Evolutionary conservation across 139 green algal genomes (phyloP), one percentile per base, ranked within the genome.

Genomic region (Cymbomonas tetramitiformis): DNA sequence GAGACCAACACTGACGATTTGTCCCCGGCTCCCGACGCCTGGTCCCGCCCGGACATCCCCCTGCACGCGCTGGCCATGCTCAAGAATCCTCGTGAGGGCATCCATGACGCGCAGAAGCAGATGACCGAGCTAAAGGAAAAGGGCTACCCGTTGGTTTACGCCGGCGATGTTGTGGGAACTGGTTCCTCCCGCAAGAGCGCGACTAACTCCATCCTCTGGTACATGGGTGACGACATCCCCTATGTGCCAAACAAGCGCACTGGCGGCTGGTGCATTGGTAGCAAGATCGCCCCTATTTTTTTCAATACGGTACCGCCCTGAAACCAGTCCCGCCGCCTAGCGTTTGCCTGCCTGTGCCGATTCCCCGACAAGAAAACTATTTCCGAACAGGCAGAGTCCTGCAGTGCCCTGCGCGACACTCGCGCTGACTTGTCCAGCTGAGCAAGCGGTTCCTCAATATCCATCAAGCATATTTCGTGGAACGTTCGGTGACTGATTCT

Each of bases 291-390:
- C 33, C 59, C 59, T 2, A 67, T 67, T 21, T 67, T 67, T 28
- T 67, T 67, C 59, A 67, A 67, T 38, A 67, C 59, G 9, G 52
- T 67, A 38, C n/a, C n/a, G n/a, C n/a, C n/a, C n/a, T n/a, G n/a
- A n/a, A n/a, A n/a, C n/a, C n/a, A n/a, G n/a, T n/a, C n/a, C n/a
- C n/a, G n/a, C n/a, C n/a, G n/a, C n/a, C n/a, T n/a, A n/a, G n/a
- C n/a, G n/a, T n/a, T n/a, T n/a, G n/a, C n/a, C n/a, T n/a, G n/a
- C n/a, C n/a, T n/a, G n/a, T n/a, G n/a, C n/a, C n/a, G n/a, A n/a
- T n/a, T n/a, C n/a, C n/a, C n/a, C n/a, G n/a, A n/a, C n/a, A n/a
- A n/a, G n/a, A n/a, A n/a, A n/a, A n/a, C n/a, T n/a, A n/a, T n/a
- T n/a, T n/a, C n/a, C n/a, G n/a, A n/a, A n/a, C n/a, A n/a, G n/a